Evolutionary conservation across 345 rosid species (phyloP), one percentile per base, ranked within the genome.

Genomic region (Bruguiera gymnorhiza): DNA sequence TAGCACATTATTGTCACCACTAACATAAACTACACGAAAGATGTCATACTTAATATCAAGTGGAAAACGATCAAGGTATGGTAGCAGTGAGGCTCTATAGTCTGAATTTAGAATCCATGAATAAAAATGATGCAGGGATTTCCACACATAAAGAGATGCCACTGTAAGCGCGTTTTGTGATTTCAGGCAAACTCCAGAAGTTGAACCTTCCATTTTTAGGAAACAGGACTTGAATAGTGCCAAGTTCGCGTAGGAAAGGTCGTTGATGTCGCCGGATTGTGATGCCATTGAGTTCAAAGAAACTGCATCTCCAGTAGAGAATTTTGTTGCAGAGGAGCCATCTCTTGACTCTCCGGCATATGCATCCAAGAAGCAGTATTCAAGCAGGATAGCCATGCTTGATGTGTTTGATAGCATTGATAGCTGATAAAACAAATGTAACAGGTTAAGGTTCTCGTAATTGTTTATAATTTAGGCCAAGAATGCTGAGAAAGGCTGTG

Each of bases 311-410:
- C 88, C 89, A 0, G 76, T 82, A 11, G 70, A 73, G 73, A 83
- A 82, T 63, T 72, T 83, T 37, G 87, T 86, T 0, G 81, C 81
- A 1, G 66, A 43, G 21, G 75, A 71, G 18, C 86, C 85, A 1
- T 78, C 83, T 71, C 72, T 81, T 11, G 91, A 81, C 66, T 83
- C 83, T 5, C 91, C 88, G 0, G 79, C 91, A 23, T 87, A 83
- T 6, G 87, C 77, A 32, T 85, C 86, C 6, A 62, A 72, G 82
- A 87, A 87, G 75, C 72, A 59, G 31, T 83, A 71, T 51, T 83
- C 87, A 1, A 57, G 7, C 65, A 87, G 34, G 26, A 79, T 51
- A 2, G 88, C 88, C 87, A 80, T 83, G 81, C 50, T 73, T 50
- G 84, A 80, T 65, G 51, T 62, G 39, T 50, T 65, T 19, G 72